Evolutionary conservation across 2,329 filamentous ascomycete genomes (phyloP).

Genomic region (Alternaria rosae): DNA sequence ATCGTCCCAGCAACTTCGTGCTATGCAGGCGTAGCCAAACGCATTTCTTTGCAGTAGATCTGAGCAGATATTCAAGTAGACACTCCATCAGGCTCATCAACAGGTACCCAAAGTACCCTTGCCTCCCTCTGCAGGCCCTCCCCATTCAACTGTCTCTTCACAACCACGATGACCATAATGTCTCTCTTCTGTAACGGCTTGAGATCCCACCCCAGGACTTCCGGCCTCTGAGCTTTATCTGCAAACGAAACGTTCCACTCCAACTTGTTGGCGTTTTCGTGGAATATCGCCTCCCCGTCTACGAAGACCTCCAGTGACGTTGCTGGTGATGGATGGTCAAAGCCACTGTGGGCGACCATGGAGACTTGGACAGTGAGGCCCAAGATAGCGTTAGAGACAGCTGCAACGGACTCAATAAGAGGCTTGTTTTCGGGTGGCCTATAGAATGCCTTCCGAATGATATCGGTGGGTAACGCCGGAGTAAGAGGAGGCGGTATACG

Average conservation of each 20-base stretch:
- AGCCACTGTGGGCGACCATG: not conserved
- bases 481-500: conserved; percentile 23
- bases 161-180: conserved; percentile 33
- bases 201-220: conserved; percentile 36
- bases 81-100: not conserved
- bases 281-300: conserved; percentile 23
- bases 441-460: not conserved
- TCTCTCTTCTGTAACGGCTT: conserved; percentile 25
- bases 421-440: not conserved
- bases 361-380: not conserved
- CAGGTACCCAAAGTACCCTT: not conserved
- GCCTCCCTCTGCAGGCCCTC: conserved; percentile 6
- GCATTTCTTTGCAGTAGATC: no score
- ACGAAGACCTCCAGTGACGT: conserved; percentile 24
- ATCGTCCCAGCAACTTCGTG: no score
- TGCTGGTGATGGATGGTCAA: not conserved
- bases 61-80: no score
- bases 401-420: not conserved
- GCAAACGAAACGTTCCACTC: conserved; percentile 18
- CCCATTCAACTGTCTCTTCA: conserved; percentile 8
- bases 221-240: conserved; percentile 9
- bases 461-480: conserved; percentile 20
- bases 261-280: not conserved
- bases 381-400: not conserved
- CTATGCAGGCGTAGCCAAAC: no score